Base-by-base conservation (phyloP, 805 yeast species). In the Kuraishia hungarica region DNA sequence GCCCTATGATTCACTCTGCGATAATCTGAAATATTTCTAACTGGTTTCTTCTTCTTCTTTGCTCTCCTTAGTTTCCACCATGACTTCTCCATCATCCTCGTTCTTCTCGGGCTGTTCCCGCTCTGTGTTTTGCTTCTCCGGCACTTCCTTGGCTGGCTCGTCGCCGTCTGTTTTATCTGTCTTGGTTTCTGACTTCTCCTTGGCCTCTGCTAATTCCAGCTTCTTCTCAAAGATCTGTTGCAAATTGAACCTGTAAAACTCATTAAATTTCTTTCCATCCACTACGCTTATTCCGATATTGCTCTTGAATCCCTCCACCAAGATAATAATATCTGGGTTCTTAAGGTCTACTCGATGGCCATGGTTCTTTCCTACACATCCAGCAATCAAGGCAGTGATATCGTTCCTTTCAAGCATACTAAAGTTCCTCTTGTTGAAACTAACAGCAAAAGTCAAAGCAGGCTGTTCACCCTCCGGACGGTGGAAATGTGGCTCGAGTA, bases 221-320 rank as follows among this genome's bases (percentile, higher is more conserved):
- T 26, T n/a, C 58, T 73, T 73, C 53, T 79, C 93, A 64, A 76
- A 87, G 19, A 93, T 85, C 71, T 87, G 96, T 64, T 89, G 93
- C 48, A 94, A 70, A 65, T 94, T 94, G 70, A 79, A 90, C 64
- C 84, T 84, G 62, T 81, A 83, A 57, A 79, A 77, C 59, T 75
- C 71, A 22, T 80, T 83, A 62, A 81, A 89, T 55, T 81, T 80
- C 2, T 52, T 47, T 21, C 62, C 64, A 55, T 81, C 79, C 1
- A 89, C 90, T 5, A 91, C 93, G 60, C 94, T 77, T 81, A 89
- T 83, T 6, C 99, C 99, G 39, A 94, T 79, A 58, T 88, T 87
- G 59, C 82, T 87, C 72, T 92, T 93, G 72, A 86, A 93, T 65
- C 97, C 88, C 67, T 90, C 97, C 2, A 94, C 87, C 53, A 93